A percentile compares a stretch with the other conserved stretches of the same genome.
Evolutionary conservation across 257 asterid genomes (phyloP).

Genomic region (Jacaranda mimosifolia): DNA sequence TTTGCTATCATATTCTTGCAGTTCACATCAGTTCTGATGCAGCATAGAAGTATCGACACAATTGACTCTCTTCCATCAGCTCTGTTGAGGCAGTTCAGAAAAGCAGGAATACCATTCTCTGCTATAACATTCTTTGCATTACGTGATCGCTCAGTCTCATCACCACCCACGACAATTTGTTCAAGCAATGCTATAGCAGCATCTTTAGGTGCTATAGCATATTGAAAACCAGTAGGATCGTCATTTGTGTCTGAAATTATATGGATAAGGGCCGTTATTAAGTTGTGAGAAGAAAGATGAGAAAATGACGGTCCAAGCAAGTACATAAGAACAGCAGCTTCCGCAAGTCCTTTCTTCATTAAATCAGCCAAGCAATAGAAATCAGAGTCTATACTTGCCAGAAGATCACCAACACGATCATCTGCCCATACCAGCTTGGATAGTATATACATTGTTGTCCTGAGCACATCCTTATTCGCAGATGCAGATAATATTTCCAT

Average conservation of each 20-base stretch:
- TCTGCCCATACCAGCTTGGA: slow-evolving; percentile 67
- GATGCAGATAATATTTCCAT: slow-evolving; percentile 79
- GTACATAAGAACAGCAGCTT: slow-evolving; percentile 67
- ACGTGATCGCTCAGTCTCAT: slow-evolving; percentile 55
- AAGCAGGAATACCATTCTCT: slow-evolving; percentile 61
- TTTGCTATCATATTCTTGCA: slow-evolving; percentile 67
- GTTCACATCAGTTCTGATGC: slow-evolving; percentile 62
- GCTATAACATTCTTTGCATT: slow-evolving; percentile 54
- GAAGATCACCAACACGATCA: slow-evolving; percentile 59
- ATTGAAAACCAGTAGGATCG: slow-evolving; percentile 45
- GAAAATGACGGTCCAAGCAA: slow-evolving; percentile 70
- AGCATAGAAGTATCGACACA: slow-evolving; percentile 62
- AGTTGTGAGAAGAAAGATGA: slow-evolving; percentile 62
- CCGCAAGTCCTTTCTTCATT: slow-evolving; percentile 73
- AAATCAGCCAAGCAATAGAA: slow-evolving; percentile 72
- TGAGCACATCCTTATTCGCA: slow-evolving; percentile 65
- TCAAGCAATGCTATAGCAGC: slow-evolving; percentile 75
- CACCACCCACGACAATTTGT: slow-evolving; percentile 68
- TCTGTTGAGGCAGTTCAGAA: slow-evolving; percentile 66
- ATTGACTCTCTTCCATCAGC: slow-evolving; percentile 58
- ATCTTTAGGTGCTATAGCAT: slow-evolving; percentile 72
- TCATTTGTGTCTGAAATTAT: slow-evolving; percentile 62
- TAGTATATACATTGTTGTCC: slow-evolving; percentile 62
- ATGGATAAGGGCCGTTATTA: slow-evolving; percentile 53
- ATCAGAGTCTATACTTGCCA: slow-evolving; percentile 72